Conservation (phyloP, 345 rosid species). For the Draba incana region DNA sequence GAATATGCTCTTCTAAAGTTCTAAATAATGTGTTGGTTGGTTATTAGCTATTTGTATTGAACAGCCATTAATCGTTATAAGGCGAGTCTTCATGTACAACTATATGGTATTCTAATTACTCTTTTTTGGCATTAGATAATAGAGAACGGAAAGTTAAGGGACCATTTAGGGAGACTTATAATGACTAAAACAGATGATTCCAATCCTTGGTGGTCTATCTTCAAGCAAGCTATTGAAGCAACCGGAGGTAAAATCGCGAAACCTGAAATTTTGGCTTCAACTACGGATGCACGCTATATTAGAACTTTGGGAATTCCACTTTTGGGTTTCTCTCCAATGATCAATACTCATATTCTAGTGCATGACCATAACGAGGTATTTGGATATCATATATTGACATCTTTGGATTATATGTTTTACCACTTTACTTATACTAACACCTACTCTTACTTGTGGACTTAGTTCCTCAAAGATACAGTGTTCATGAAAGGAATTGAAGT, state of each 20-base stretch:
- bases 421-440: constrained; percentile 5
- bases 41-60: too few relatives aligned
- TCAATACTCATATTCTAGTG: constrained; percentile 74
- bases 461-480: constrained; percentile 70
- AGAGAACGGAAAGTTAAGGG: constrained; percentile 64
- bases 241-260: constrained; percentile 76
- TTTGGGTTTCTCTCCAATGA: constrained; percentile 90
- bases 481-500: constrained; percentile 82
- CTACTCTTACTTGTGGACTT: constrained; percentile 28
- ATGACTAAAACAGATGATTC: constrained; percentile 70
- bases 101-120: background rate
- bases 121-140: constrained; percentile 46
- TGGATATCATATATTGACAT: background rate
- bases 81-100: too few relatives aligned
- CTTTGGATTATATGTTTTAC: background rate
- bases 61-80: too few relatives aligned
- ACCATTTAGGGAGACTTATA: constrained; percentile 59
- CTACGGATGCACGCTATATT: constrained; percentile 76
- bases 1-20: background rate
- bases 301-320: constrained; percentile 73
- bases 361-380: constrained; percentile 94
- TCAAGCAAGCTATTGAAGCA: constrained; percentile 67
- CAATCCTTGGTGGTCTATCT: constrained; percentile 89
- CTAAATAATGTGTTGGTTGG: too few relatives aligned
- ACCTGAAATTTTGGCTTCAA: constrained; percentile 88